Evolutionary conservation across 495 filamentous ascomycete genomes (phyloP).

Genomic region (Elaphomyces granulatus): DNA sequence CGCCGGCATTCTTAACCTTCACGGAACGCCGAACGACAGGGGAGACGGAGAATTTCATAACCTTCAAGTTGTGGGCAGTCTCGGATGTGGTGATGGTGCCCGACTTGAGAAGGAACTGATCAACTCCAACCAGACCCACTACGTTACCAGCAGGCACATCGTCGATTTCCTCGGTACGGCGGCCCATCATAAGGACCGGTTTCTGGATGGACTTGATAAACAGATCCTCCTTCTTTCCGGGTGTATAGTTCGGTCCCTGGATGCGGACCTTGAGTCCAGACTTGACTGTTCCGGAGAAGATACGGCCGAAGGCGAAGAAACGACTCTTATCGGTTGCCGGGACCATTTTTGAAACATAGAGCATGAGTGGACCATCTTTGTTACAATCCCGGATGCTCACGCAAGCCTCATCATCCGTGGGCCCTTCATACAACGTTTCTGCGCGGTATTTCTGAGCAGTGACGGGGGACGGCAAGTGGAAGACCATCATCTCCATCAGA

Average conservation of each 20-base stretch:
- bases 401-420: slow-evolving; percentile 76
- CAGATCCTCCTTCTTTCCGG: slow-evolving; percentile 96
- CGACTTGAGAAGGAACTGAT: slow-evolving; percentile 99
- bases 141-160: slow-evolving; percentile 99
- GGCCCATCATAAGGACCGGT: slow-evolving; percentile 99
- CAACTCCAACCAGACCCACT: slow-evolving; percentile 95
- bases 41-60: slow-evolving; percentile 99
- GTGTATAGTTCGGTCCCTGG: slow-evolving; percentile 96
- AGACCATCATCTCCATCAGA: slow-evolving; percentile 99
- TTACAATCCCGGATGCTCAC: slow-evolving; percentile 97
- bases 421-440: slow-evolving; percentile 98
- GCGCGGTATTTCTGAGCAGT: slow-evolving; percentile 96
- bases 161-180: slow-evolving; percentile 97
- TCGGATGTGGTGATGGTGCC: slow-evolving; percentile 96
- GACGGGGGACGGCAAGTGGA: slow-evolving; percentile 92
- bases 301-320: slow-evolving; percentile 99
- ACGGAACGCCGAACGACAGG: slow-evolving; percentile 98
- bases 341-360: slow-evolving; percentile 99
- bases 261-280: slow-evolving; percentile 99
- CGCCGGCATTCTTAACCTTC: slow-evolving; percentile 99
- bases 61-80: slow-evolving; percentile 98
- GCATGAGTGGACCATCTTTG: slow-evolving; percentile 94
- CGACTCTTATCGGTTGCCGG: slow-evolving; percentile 98
- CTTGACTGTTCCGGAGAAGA: slow-evolving; percentile 93
- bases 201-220: slow-evolving; percentile 99